These are phyloP conservation scores for Cymbopogon citratus DNA, from an alignment of 176 grass and related monocot species.

Conservation along the genomic window DNA sequence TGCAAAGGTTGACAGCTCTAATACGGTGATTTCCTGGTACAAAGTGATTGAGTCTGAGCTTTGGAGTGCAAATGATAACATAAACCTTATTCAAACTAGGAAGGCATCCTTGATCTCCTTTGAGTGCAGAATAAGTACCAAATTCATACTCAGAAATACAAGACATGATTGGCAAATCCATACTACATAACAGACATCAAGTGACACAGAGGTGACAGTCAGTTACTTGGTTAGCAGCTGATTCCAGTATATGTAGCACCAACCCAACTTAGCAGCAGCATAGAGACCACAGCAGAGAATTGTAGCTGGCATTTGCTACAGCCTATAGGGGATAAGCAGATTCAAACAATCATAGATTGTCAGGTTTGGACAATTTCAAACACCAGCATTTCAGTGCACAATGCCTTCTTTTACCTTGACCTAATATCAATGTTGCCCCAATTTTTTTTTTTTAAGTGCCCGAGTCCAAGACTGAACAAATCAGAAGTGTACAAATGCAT, in stretches of 20 bases:
- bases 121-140: neutral
- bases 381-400: neutral
- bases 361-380: neutral
- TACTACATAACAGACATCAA: neutral
- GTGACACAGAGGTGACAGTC: neutral
- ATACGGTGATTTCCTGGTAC: neutral
- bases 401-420: neutral
- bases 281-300: neutral
- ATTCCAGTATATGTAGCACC: neutral
- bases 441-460: too few relatives aligned
- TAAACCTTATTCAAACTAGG: neutral
- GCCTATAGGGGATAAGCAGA: neutral
- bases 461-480: neutral
- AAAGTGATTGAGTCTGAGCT: neutral
- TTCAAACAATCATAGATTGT: neutral
- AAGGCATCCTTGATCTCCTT: neutral
- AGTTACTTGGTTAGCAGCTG: neutral
- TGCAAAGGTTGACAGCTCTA: neutral
- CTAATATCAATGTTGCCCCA: neutral
- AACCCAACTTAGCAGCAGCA: neutral
- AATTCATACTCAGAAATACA: neutral
- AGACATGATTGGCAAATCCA: neutral
- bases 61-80: neutral
- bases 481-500: neutral
- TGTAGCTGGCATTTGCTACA: neutral